Conservation (phyloP, 2,329 filamentous ascomycete species). For the Trichoderma sp. region DNA sequence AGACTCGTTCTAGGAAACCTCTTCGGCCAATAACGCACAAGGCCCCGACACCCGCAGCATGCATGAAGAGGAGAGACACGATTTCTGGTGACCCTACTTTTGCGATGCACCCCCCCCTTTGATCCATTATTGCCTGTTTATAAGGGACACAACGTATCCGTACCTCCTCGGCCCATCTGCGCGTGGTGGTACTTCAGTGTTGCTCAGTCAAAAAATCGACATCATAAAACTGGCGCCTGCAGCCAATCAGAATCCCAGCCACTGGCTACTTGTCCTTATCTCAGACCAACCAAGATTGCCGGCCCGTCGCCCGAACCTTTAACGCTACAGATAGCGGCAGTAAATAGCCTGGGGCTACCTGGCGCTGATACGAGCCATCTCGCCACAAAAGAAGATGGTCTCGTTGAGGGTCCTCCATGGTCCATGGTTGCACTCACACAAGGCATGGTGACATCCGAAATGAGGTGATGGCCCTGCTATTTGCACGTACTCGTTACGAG, state of each 20-base stretch:
- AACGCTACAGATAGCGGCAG: slow-evolving; percentile 22
- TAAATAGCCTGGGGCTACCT: slow-evolving; percentile 12
- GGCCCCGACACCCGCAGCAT: background rate
- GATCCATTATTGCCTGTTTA: background rate
- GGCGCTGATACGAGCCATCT: background rate
- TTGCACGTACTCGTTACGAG: background rate
- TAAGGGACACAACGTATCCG: background rate
- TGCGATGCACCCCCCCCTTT: background rate
- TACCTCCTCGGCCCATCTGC: slow-evolving; percentile 14
- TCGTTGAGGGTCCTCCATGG: background rate
- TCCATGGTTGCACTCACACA: slow-evolving; percentile 15
- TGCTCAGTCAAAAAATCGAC: slow-evolving; percentile 38
- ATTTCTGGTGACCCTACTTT: background rate
- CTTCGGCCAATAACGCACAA: background rate
- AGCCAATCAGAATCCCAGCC: slow-evolving; percentile 39
- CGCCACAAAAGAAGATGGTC: background rate
- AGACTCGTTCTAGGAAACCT: slow-evolving; percentile 1
- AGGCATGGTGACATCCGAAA: slow-evolving; percentile 15
- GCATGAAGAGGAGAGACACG: background rate
- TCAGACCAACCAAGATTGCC: slow-evolving; percentile 38
- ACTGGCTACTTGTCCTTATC: slow-evolving; percentile 39
- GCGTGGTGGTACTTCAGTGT: slow-evolving; percentile 25
- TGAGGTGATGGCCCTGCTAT: slow-evolving; percentile 6
- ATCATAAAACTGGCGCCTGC: slow-evolving; percentile 39
- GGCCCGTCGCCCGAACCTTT: slow-evolving; percentile 25